A percentile compares a stretch with the other conserved stretches of the same genome.
phyloP scores from a whole-genome alignment of 1,139 yeast species.

The Pichia sp. region DNA sequence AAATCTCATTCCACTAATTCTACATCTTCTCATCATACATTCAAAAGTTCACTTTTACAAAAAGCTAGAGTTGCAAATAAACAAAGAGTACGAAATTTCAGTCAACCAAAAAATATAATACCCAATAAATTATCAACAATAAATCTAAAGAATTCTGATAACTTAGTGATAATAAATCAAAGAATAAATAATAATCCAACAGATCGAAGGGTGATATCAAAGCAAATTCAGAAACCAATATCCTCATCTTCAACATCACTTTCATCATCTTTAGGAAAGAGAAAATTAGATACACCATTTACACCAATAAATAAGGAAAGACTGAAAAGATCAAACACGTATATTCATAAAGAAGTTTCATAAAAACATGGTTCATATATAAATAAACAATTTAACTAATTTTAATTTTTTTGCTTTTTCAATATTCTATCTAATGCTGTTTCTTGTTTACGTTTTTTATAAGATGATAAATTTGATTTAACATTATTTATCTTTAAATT shows the following conservation, averaged over 20 bases:
- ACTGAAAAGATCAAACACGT: slow-evolving; percentile 4
- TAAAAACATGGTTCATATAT: neutral
- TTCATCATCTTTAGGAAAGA: neutral
- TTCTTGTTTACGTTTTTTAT: slow-evolving; percentile 19
- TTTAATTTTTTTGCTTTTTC: slow-evolving; percentile 14
- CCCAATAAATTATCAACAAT: too few species aligned
- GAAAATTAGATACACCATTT: neutral
- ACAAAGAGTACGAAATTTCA: slow-evolving; percentile 23
- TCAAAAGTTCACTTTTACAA: slow-evolving; percentile 27
- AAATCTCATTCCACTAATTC: neutral
- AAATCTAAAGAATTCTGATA: neutral
- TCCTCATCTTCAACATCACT: neutral
- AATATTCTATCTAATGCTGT: slow-evolving; percentile 18
- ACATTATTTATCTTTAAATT: slow-evolving; percentile 13
- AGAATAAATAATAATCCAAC: neutral
- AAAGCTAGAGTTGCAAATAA: slow-evolving; percentile 28
- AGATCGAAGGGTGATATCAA: neutral
- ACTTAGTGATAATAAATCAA: too few species aligned
- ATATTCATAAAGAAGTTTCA: neutral
- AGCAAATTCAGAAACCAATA: neutral
- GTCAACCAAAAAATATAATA: slow-evolving; percentile 7
- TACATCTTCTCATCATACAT: slow-evolving; percentile 1
- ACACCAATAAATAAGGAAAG: neutral
- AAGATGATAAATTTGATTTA: slow-evolving; percentile 29
- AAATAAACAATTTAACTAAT: neutral